Conservation (phyloP, 169 alveolate species). For the Amoebophrya sp. region DNA sequence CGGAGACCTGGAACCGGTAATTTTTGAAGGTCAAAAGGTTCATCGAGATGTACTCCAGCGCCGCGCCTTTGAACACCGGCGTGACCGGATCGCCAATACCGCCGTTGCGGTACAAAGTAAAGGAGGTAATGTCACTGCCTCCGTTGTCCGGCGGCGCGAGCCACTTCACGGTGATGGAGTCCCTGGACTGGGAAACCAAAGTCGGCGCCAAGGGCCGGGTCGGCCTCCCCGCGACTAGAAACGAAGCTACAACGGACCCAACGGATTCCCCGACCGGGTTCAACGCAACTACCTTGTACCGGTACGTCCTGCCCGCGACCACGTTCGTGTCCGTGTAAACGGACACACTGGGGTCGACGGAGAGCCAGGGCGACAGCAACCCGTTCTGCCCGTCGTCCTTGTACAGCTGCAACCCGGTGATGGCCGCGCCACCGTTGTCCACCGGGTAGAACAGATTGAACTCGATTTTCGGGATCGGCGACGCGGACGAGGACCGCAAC, state of each 20-base stretch:
- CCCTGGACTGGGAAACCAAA: conserved; percentile 37
- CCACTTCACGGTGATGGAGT: conserved; percentile 43
- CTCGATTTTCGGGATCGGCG: conserved; percentile 31
- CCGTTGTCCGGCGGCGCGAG: conserved; percentile 39
- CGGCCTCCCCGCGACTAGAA: conserved; percentile 32
- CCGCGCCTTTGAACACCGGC: conserved; percentile 34
- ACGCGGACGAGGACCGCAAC: conserved; percentile 35
- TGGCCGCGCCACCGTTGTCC: conserved; percentile 49
- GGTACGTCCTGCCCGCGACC: conserved; percentile 39
- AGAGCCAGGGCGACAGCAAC: neutral
- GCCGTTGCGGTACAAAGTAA: conserved; percentile 23
- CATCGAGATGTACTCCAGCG: neutral
- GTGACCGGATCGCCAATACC: conserved; percentile 17
- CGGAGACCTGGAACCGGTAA: conserved; percentile 34
- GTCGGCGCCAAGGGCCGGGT: conserved; percentile 33
- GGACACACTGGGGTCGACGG: neutral
- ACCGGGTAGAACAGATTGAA: conserved; percentile 22
- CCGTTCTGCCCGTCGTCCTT: conserved; percentile 46
- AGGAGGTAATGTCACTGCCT: conserved; percentile 38
- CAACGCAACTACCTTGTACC: conserved; percentile 40
- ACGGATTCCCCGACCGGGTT: conserved; percentile 29
- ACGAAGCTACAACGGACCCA: conserved; percentile 1
- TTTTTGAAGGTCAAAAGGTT: neutral
- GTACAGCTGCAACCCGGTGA: conserved; percentile 37
- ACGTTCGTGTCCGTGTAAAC: conserved; percentile 34